Evolutionary conservation across 768 basidiomycete genomes (phyloP).

Genomic region (Termitomyces titanicus): DNA sequence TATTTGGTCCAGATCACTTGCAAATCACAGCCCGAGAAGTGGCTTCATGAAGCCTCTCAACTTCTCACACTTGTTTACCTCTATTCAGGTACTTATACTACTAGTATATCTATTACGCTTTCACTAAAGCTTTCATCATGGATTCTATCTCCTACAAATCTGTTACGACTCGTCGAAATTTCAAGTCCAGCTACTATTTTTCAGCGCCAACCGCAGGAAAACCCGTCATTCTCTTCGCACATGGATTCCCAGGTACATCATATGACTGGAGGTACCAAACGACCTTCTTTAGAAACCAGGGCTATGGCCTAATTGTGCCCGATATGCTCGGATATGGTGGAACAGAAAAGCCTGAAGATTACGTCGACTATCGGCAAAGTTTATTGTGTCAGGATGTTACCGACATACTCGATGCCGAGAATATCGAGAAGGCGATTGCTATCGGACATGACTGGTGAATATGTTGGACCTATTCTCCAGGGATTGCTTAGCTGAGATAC

Average conservation of each 20-base stretch:
- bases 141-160: slow-evolving; percentile 22
- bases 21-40: too few species aligned
- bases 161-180: slow-evolving; percentile 24
- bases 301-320: slow-evolving; percentile 44
- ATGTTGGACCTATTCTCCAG: neutral
- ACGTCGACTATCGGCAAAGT: slow-evolving; percentile 28
- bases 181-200: slow-evolving; percentile 34
- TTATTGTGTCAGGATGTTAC: slow-evolving; percentile 34
- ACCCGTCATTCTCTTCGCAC: slow-evolving; percentile 36
- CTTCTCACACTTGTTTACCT: too few species aligned
- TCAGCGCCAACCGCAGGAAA: slow-evolving; percentile 20
- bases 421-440: slow-evolving; percentile 27
- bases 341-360: slow-evolving; percentile 41
- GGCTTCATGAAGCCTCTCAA: too few species aligned
- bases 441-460: slow-evolving; percentile 43
- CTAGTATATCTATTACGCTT: too few species aligned
- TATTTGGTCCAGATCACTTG: too few species aligned
- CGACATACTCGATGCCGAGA: slow-evolving; percentile 36
- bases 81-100: too few species aligned
- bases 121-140: neutral
- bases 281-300: slow-evolving; percentile 28
- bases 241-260: slow-evolving; percentile 41
- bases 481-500: neutral
- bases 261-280: slow-evolving; percentile 38
- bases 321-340: slow-evolving; percentile 52